Base-by-base conservation (phyloP, 2,329 filamentous ascomycete species). In the Aspergillus alliaceus region DNA sequence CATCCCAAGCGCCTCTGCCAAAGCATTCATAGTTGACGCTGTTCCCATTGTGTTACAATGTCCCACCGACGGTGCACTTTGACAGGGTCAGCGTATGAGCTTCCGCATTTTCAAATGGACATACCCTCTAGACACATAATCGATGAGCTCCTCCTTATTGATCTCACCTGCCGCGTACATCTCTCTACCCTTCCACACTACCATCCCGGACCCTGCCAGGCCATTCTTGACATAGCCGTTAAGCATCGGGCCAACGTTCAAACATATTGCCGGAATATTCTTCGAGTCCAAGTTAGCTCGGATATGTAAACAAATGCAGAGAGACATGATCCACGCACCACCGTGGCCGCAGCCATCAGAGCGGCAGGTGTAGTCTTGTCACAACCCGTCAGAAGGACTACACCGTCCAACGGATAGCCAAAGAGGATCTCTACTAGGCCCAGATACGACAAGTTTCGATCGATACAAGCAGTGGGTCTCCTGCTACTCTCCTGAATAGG, bases 21-120 rank as follows among this genome's bases (percentile, higher is more conserved):
- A 72, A 1, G 80, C 78, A 59, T 82, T 82, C 79, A 83, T 82
- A 0, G 80, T 82, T 6, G 77, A 79, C 2, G 80, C 80, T 15
- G 80, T 83, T 48, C 80, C 80, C 80, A 83, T 82, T 15, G 79
- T 82, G 63, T 82, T 82, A 64, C 80, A 83, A 59, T 81, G 79
- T 35, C 78, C 80, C 6, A 71, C 76, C 2, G 76, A 80, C 1
- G 78, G 79, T 11, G 78, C 77, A 24, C 77, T 77, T 20, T 20
- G 14, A n/a, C 24, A 39, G 27, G 40, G 50, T 49, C 48, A 59
- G 56, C 6, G 14, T 27, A 24, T 18, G 6, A 6, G 3, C 6
- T 9, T 22, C 24, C 22, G 6, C 31, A 7, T 15, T 29, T 27
- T 3, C n/a, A 9, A 4, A 12, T 31, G 15, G 4, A 63, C 71